Evolutionary conservation across 2,329 filamentous ascomycete genomes (phyloP), one percentile per base, ranked within the genome.

Genomic region (Fusarium graminum): DNA sequence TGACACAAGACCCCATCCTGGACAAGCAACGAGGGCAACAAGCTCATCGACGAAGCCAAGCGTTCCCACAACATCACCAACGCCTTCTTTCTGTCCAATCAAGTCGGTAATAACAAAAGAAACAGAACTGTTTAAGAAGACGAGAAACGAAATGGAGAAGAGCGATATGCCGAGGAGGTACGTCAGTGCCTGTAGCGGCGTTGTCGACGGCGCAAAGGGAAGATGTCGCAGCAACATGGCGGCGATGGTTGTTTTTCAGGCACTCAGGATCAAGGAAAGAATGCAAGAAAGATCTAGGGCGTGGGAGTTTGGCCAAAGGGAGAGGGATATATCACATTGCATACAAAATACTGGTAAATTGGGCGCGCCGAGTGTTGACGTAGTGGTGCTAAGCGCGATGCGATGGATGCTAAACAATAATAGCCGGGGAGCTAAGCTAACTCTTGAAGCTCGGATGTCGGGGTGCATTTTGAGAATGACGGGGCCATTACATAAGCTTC

Each of bases 141-240:
- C 92, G 68, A 96, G 90, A 80, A 95, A 95, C 53, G 91, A 90
- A 74, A 96, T 95, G 78, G 89, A 92, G 82, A 94, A 94, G 71
- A 96, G 88, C 62, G 91, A 92, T 73, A 95, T 91, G 75, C 90
- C 90, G 67, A 93, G 84, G 34, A 96, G 87, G 77, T 96, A 96
- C 29, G 92, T 91, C 57, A 85, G 77, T n/a, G 86, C 88, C 73
- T 90, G 88, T 19, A 86, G 75, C 6, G 83, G 79, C 13, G 88
- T 89, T n/a, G 86, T 87, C 42, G 84, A 82, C 22, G 82, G 76
- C 63, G 86, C 82, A 77, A 90, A 90, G 28, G 88, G 88, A 52
- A 88, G 78, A 63, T 81, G 77, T 56, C 81, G 83, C 65, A 76
- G 16, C 65, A 76, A 22, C 77, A 81, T 80, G 51, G 60, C 63